Evolutionary conservation across 108 stramenopile genomes (phyloP).

Genomic region (Aurantiochytrium sp.): DNA sequence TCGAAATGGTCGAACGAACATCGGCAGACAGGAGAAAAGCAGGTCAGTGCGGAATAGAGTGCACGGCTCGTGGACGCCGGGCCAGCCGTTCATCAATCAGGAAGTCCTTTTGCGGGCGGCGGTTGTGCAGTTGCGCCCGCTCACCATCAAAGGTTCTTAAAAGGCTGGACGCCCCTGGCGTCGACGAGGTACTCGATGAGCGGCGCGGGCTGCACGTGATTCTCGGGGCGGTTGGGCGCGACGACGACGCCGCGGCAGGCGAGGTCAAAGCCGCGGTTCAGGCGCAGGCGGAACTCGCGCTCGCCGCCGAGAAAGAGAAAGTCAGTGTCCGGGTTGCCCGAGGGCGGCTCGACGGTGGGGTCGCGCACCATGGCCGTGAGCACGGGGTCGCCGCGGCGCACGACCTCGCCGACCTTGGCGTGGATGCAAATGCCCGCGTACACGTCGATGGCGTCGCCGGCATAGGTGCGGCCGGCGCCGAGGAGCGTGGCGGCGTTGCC

Average conservation of each 20-base stretch:
- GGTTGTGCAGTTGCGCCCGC: no score
- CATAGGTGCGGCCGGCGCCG: constrained; percentile 67
- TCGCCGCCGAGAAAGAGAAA: background rate
- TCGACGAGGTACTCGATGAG: constrained; percentile 8
- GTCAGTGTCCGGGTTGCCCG: background rate
- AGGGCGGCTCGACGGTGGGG: background rate
- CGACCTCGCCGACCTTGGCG: constrained; percentile 55
- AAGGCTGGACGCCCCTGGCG: background rate
- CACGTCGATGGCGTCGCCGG: constrained; percentile 60
- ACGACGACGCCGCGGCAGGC: background rate
- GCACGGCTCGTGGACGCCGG: no score
- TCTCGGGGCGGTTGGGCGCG: background rate
- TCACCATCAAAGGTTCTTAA: background rate
- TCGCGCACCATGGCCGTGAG: constrained; percentile 39
- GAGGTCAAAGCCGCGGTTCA: background rate
- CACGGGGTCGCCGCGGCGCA: constrained; percentile 54
- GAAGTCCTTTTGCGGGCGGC: no score
- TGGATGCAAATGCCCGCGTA: constrained; percentile 62
- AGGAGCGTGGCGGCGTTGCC: constrained; percentile 58
- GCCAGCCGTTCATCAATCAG: no score
- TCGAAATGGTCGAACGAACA: no score
- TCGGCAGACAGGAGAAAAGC: no score
- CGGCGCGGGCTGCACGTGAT: background rate
- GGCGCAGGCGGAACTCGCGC: background rate
- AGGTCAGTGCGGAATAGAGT: no score